Evolutionary conservation across 257 asterid species (phyloP).

Genomic region (Misopates orontium): DNA sequence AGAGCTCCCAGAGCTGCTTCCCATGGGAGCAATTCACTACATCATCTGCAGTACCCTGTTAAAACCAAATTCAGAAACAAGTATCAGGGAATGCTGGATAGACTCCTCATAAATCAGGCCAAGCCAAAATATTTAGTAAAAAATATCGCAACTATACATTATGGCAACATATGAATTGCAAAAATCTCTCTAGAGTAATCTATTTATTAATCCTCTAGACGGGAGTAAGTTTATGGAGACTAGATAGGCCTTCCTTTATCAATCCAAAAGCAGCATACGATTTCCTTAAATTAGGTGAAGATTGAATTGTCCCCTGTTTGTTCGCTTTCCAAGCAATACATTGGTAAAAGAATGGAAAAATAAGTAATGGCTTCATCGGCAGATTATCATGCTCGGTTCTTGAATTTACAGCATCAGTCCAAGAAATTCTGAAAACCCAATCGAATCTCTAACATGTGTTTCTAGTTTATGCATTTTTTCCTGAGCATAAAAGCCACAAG

Average conservation of each 20-base stretch:
- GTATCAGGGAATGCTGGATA: conserved; percentile 4
- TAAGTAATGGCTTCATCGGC: too few relatives aligned
- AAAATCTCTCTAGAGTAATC: not conserved
- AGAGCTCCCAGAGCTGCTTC: conserved; percentile 85
- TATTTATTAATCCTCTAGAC: not conserved
- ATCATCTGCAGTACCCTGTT: conserved; percentile 89
- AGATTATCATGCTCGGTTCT: not conserved
- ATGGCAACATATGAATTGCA: not conserved
- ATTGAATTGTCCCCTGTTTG: too few relatives aligned
- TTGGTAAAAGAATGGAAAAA: not conserved
- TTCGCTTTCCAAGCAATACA: not conserved
- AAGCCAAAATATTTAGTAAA: not conserved
- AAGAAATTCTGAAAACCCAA: not conserved
- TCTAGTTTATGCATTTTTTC: not conserved
- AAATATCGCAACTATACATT: not conserved
- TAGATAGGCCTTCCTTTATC: not conserved
- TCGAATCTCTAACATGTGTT: not conserved
- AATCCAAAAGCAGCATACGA: not conserved
- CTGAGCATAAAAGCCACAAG: not conserved
- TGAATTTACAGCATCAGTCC: not conserved
- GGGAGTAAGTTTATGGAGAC: not conserved
- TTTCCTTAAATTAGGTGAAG: not conserved
- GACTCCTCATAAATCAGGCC: not conserved
- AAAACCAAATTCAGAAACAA: conserved; percentile 20
- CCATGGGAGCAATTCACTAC: conserved; percentile 94